Conservation (phyloP, 148 eudicot species). For the Dianthus caryophyllus region DNA sequence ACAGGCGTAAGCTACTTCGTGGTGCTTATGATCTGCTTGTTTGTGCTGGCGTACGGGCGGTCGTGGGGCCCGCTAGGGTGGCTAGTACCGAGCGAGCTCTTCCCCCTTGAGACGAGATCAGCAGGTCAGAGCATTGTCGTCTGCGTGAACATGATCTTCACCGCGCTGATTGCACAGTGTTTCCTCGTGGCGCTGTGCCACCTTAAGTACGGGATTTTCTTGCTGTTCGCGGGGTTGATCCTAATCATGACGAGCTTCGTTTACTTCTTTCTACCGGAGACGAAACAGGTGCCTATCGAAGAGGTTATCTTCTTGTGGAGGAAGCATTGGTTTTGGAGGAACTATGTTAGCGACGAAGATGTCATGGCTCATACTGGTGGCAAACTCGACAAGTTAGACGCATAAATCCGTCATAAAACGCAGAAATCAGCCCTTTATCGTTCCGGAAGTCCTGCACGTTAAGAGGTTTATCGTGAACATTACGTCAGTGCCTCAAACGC, state of each 20-base stretch:
- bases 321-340: slow-evolving; percentile 88
- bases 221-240: slow-evolving; percentile 73
- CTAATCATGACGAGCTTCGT: slow-evolving; percentile 55
- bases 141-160: slow-evolving; percentile 86
- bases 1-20: slow-evolving; percentile 48
- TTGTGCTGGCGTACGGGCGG: slow-evolving; percentile 80
- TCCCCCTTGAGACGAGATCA: slow-evolving; percentile 82
- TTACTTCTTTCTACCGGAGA: slow-evolving; percentile 74
- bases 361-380: slow-evolving; percentile 31
- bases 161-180: slow-evolving; percentile 67
- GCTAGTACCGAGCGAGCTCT: slow-evolving; percentile 96
- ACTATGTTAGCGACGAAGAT: slow-evolving; percentile 36
- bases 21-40: slow-evolving; percentile 59
- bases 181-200: slow-evolving; percentile 70
- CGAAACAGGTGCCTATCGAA: slow-evolving; percentile 91
- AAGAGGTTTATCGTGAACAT: not conserved
- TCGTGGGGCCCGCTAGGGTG: slow-evolving; percentile 99
- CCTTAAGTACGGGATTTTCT: slow-evolving; percentile 74
- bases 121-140: slow-evolving; percentile 95
- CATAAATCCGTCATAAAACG: not conserved
- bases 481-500: not conserved
- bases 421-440: not conserved
- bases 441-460: not conserved
- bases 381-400: slow-evolving; percentile 11
- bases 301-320: slow-evolving; percentile 72